phyloP scores from a whole-genome alignment of 805 yeast genomes.

The Suhomyces prunicola region DNA sequence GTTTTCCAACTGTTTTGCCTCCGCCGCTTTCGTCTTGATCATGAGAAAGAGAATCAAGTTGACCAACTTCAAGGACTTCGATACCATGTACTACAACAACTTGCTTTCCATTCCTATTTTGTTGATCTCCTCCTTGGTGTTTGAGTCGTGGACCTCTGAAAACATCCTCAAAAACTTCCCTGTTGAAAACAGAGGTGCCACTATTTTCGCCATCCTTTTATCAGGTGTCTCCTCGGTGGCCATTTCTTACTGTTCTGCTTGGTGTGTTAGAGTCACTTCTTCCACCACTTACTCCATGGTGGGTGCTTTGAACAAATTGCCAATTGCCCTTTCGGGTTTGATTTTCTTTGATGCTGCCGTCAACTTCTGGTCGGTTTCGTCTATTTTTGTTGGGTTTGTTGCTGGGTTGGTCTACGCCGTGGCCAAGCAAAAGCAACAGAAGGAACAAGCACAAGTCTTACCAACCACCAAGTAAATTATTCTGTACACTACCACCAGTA shows the following conservation, averaged over 20 bases:
- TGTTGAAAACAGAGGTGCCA: conserved; percentile 58
- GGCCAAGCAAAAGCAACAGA: conserved; percentile 88
- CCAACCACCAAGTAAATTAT: conserved; percentile 5
- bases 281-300: conserved; percentile 99
- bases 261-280: conserved; percentile 99
- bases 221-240: conserved; percentile 95
- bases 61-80: conserved; percentile 94
- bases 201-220: conserved; percentile 78
- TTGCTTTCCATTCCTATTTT: conserved; percentile 89
- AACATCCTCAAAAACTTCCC: conserved; percentile 82
- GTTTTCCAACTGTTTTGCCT: conserved; percentile 89
- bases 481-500: too few relatives aligned
- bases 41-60: conserved; percentile 98
- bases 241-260: conserved; percentile 97
- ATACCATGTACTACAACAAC: conserved; percentile 98
- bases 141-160: conserved; percentile 91
- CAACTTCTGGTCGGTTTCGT: conserved; percentile 86
- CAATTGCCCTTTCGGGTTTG: conserved; percentile 93
- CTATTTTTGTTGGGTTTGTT: conserved; percentile 88
- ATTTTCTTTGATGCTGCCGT: conserved; percentile 93
- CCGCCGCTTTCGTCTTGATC: conserved; percentile 88
- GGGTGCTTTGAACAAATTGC: conserved; percentile 97
- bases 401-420: conserved; percentile 96
- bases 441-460: conserved; percentile 21
- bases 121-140: conserved; percentile 64